Evolutionary conservation across 768 basidiomycete species (phyloP), one percentile per base, ranked within the genome.

Genomic region (Hygrocybe coccinea): DNA sequence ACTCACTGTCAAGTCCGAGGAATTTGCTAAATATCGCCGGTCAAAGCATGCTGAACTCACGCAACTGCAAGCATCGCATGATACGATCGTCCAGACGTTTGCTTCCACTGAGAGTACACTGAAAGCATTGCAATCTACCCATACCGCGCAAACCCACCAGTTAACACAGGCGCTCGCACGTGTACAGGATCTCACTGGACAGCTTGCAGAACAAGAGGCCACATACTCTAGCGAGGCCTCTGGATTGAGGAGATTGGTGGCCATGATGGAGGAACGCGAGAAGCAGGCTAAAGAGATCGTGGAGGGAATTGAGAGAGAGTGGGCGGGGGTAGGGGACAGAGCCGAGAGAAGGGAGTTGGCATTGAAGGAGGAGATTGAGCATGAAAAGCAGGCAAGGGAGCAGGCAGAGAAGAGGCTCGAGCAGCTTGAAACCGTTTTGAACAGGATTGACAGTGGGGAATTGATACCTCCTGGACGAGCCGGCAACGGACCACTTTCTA

Each of bases 201-300:
- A 86, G 58, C 75, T 94, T 11, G 92, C 90, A 2, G 89, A 91
- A 62, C 87, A 91, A 62, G 92, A 95, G 62, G 84, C 86, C 1
- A 84, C 84, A 1, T 95, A 91, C 66, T 78, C 86, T 0, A 81
- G 79, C 55, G 94, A 97, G 67, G 84, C 85, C 2, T 83, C 79
- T 38, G 82, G 84, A 11, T 71, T 94, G 60, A 81, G 82, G 56
- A 79, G 92, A 29, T 76, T 97, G 15, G 86, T 94, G 10, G 73
- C 79, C 6, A 82, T 94, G 76, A 85, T 97, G 77, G 92, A 97
- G 67, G 87, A 87, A 55, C 80, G 94, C 36, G 92, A 94, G 67
- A 83, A 85, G 51, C 88, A 94, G 59, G 83, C 90, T 19, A 89
- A 91, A 72, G 79, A 81, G 19, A 83, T 92, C 52, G 85, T 97